These are phyloP conservation scores for Daldinia vernicosa DNA, from an alignment of 495 filamentous ascomycete species.

Conservation along the genomic window DNA sequence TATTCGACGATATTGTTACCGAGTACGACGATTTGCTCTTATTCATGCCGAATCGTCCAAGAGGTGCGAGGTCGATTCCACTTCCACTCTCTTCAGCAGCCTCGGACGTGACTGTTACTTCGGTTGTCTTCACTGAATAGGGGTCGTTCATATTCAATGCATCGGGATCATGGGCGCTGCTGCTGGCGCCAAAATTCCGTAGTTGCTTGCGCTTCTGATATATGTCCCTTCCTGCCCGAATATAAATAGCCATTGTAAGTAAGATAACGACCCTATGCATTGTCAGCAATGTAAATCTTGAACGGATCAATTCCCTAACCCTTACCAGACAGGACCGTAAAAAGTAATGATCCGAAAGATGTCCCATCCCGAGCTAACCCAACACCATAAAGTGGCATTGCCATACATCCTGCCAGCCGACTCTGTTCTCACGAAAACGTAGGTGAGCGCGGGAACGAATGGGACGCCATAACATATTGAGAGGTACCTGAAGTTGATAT, in stretches of 20 bases:
- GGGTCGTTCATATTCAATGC: constrained; percentile 57
- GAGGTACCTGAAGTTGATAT: constrained; percentile 58
- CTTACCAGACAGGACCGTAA: constrained; percentile 84
- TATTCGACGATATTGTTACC: constrained; percentile 57
- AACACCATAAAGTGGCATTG: constrained; percentile 85
- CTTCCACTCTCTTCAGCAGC: constrained; percentile 31
- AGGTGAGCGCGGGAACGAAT: constrained; percentile 73
- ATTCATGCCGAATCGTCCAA: constrained; percentile 33
- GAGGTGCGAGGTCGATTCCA: constrained; percentile 39
- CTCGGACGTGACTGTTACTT: constrained; percentile 61
- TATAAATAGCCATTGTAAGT: constrained; percentile 77
- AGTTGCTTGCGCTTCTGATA: constrained; percentile 63
- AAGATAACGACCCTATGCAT: constrained; percentile 66
- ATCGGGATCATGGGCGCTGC: constrained; percentile 53
- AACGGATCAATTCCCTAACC: background rate
- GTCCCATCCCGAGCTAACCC: constrained; percentile 73
- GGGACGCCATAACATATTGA: constrained; percentile 79
- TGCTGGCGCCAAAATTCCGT: constrained; percentile 52
- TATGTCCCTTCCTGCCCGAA: constrained; percentile 75
- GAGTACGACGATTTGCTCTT: constrained; percentile 52
- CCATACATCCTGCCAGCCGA: constrained; percentile 71
- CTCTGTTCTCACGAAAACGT: constrained; percentile 67
- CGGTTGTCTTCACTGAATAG: constrained; percentile 66
- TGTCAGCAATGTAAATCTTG: constrained; percentile 21
- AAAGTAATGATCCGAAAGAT: constrained; percentile 78